These are phyloP conservation scores for Lachancea sp. DNA, from an alignment of 805 yeast genomes.

Conservation along the genomic window DNA sequence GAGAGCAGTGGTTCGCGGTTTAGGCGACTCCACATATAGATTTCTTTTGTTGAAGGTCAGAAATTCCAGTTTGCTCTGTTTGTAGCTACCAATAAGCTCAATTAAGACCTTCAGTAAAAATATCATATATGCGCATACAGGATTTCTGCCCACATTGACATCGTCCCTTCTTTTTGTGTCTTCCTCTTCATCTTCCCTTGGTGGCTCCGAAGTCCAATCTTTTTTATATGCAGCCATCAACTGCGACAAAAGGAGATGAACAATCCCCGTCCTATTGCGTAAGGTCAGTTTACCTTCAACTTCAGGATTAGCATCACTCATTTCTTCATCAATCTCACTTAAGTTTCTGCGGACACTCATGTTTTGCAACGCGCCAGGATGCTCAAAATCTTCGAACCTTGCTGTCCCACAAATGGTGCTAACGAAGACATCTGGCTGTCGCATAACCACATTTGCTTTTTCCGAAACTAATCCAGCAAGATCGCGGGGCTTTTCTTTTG, in stretches of 20 bases:
- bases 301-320: constrained; percentile 18
- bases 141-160: constrained; percentile 42
- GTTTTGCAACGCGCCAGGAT: constrained; percentile 29
- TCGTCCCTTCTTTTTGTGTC: constrained; percentile 20
- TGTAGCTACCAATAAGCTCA: constrained; percentile 73
- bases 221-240: constrained; percentile 45
- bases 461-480: constrained; percentile 45
- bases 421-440: constrained; percentile 45
- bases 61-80: constrained; percentile 74
- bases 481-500: constrained; percentile 37
- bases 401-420: constrained; percentile 39
- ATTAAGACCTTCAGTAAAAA: constrained; percentile 61
- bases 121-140: constrained; percentile 56
- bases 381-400: constrained; percentile 41
- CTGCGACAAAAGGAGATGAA: constrained; percentile 58
- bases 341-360: constrained; percentile 24
- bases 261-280: constrained; percentile 46
- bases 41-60: constrained; percentile 64
- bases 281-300: constrained; percentile 12
- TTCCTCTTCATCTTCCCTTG: constrained; percentile 29
- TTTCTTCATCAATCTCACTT: constrained; percentile 19
- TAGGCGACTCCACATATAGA: constrained; percentile 37
- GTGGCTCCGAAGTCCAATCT: constrained; percentile 39
- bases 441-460: constrained; percentile 38
- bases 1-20: constrained; percentile 71